Evolutionary conservation across 768 basidiomycete genomes (phyloP).

Genomic region (Dioszegia crocea): DNA sequence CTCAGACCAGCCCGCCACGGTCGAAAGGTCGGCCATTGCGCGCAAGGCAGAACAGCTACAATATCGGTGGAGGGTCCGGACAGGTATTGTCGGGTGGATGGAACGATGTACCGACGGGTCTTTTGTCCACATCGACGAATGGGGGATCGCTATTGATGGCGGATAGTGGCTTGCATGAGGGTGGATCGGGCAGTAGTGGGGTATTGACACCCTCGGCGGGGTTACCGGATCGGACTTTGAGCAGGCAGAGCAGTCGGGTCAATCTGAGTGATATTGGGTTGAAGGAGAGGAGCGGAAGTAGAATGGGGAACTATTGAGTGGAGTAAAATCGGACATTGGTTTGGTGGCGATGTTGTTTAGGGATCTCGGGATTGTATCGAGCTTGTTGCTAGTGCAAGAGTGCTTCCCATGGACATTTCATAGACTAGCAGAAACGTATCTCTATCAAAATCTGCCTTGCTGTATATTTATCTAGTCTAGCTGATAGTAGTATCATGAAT

Average conservation of each 20-base stretch:
- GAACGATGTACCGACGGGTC: slow-evolving; percentile 43
- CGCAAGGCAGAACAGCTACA: slow-evolving; percentile 4
- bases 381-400: too few relatives aligned
- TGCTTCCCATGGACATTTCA: too few relatives aligned
- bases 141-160: neutral
- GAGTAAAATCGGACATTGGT: neutral
- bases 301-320: neutral
- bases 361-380: too few relatives aligned
- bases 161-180: neutral
- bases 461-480: too few relatives aligned
- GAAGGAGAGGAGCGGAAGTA: slow-evolving; percentile 12
- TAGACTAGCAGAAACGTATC: too few relatives aligned
- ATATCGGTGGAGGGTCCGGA: neutral
- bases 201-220: slow-evolving; percentile 10
- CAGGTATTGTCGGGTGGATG: slow-evolving; percentile 17
- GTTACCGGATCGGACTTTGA: slow-evolving; percentile 15
- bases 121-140: slow-evolving; percentile 1
- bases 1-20: slow-evolving; percentile 3
- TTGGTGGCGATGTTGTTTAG: too few relatives aligned
- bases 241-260: slow-evolving; percentile 43
- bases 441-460: too few relatives aligned
- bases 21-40: neutral
- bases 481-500: too few relatives aligned
- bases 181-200: neutral
- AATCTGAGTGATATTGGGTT: slow-evolving; percentile 44